Evolutionary conservation across 176 grass and related monocot species (phyloP).

Genomic region (Melocanna baccifera): DNA sequence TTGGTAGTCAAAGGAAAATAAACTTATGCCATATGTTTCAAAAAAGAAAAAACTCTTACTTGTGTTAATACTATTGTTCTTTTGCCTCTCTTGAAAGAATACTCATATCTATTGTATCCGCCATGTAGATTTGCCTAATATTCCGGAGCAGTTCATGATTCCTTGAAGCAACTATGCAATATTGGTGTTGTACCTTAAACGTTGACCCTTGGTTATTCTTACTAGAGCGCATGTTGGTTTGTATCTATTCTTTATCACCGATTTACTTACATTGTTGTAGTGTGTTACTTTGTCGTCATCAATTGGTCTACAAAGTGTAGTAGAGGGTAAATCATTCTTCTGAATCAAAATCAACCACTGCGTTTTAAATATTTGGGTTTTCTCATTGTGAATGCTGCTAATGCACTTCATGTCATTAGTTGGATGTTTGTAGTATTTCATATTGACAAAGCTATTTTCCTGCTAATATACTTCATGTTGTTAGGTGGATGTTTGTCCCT

Average conservation of each 20-base stretch:
- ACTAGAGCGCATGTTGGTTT: slow-evolving; percentile 80
- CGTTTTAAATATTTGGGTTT: not conserved
- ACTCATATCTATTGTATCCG: slow-evolving; percentile 10
- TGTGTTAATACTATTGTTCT: not conserved
- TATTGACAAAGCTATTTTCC: no score
- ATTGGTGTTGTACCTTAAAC: slow-evolving; percentile 64
- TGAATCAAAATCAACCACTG: not conserved
- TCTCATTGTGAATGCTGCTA: not conserved
- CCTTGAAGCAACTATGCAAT: slow-evolving; percentile 70
- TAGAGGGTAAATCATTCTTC: not conserved
- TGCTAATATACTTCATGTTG: no score
- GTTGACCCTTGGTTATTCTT: slow-evolving; percentile 87
- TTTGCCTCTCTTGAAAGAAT: not conserved
- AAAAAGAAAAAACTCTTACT: no score
- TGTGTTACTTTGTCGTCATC: not conserved
- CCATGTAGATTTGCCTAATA: slow-evolving; percentile 68
- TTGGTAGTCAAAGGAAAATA: not conserved
- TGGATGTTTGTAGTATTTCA: no score
- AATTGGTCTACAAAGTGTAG: not conserved
- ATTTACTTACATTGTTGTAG: not conserved
- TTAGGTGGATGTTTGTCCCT: no score
- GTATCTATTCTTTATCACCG: slow-evolving; percentile 6
- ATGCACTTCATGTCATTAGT: not conserved
- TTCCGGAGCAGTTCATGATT: slow-evolving; percentile 52
- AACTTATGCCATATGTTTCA: no score